Conservation (phyloP, 1,284 basidiomycete species). For the Leucoagaricus sp. region DNA sequence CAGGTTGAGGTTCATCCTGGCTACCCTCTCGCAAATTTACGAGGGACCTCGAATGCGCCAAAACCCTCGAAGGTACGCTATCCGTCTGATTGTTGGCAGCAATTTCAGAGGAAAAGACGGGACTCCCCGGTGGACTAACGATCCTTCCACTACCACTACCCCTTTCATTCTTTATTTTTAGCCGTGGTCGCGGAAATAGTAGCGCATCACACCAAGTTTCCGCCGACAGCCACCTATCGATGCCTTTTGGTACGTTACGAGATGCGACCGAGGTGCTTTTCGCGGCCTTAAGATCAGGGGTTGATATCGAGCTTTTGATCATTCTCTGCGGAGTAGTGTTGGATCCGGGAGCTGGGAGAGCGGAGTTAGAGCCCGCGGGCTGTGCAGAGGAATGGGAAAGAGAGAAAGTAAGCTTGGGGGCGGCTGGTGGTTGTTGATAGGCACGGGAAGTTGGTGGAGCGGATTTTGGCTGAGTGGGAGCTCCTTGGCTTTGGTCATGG, state of each 20-base stretch:
- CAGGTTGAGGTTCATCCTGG: conserved; percentile 14
- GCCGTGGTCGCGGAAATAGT: conserved; percentile 70
- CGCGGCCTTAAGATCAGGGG: conserved; percentile 52
- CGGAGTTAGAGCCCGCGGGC: background rate
- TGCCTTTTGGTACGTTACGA: conserved; percentile 32
- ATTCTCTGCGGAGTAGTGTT: conserved; percentile 11
- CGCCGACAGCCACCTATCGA: conserved; percentile 66
- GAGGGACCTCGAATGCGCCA: conserved; percentile 51
- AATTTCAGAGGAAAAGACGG: conserved; percentile 28
- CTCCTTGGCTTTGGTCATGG: conserved; percentile 9
- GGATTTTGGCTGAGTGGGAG: conserved; percentile 21
- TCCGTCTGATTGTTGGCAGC: conserved; percentile 17
- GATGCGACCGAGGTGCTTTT: background rate
- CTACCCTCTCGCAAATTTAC: conserved; percentile 29
- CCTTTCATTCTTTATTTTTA: conserved; percentile 45
- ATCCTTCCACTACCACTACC: conserved; percentile 37
- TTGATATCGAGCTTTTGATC: conserved; percentile 57
- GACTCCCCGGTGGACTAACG: conserved; percentile 53
- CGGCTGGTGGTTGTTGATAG: conserved; percentile 17
- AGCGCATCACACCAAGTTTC: conserved; percentile 82
- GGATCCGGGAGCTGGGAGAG: background rate
- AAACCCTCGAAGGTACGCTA: conserved; percentile 36
- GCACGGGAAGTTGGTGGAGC: conserved; percentile 15
- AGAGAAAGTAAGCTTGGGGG: conserved; percentile 25
- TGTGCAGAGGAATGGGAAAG: conserved; percentile 8